Base-by-base conservation (phyloP, 2,329 filamentous ascomycete species). In the Microcyclosporella mali region DNA sequence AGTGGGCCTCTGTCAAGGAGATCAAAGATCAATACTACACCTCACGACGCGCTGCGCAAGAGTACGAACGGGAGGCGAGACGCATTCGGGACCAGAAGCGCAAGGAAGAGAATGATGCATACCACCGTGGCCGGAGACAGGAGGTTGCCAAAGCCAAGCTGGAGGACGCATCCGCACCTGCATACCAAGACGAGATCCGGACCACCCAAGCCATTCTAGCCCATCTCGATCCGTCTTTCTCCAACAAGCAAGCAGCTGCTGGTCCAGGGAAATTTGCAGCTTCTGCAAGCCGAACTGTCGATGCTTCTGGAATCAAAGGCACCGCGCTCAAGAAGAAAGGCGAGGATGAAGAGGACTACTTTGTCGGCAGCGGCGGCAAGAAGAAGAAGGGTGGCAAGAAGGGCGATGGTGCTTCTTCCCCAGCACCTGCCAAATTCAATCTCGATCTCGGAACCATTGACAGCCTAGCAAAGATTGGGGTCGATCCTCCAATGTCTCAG, bases 141-240 rank as follows among this genome's bases (percentile, higher is more conserved):
- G 82, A 85, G 63, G 77, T 81, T 39, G 87, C 86, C 41, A 77
- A 85, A 68, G 78, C 82, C 65, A 76, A 86, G 66, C 81, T 94
- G 31, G 81, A 82, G 59, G 85, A 90, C 61, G 87, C 87, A 56
- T 85, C 82, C 62, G 83, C 87, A 58, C 88, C 84, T 12, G 92
- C 92, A 40, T 98, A 88, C 73, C 76, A 87, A 35, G 88, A 95
- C 57, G 88, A 98, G 72, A 95, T 98, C 61, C 79, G 88, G 58
- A 84, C 84, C 40, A 86, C 88, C 50, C 86, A 92, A 70, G 85
- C 82, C 63, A 75, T 98, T 34, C 85, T 97, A 56, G 82, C 83
- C 56, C 90, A 90, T 76, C 90, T 97, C 56, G 89, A 97, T 66
- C 90, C 90, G 2, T 78, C 79, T 46, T 69, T 72, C 29, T 66